Conservation (phyloP, 768 basidiomycete genomes). For the Tylopilus sp. region DNA sequence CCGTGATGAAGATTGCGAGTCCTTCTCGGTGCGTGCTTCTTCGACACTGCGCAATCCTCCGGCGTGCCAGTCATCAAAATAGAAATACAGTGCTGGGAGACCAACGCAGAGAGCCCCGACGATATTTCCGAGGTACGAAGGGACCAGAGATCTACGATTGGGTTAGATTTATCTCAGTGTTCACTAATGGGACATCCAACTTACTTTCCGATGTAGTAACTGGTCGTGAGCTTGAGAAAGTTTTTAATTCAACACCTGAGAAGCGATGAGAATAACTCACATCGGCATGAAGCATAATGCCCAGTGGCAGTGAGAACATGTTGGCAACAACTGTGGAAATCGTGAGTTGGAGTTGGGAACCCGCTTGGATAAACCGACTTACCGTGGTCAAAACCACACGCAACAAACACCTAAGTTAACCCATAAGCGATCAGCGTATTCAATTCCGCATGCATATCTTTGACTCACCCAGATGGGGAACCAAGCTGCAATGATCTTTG, state of each 20-base stretch:
- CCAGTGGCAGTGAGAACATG: slow-evolving; percentile 70
- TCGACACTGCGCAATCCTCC: slow-evolving; percentile 41
- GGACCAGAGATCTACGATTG: slow-evolving; percentile 53
- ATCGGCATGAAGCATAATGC: slow-evolving; percentile 67
- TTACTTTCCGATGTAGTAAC: slow-evolving; percentile 65
- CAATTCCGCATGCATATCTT: not conserved
- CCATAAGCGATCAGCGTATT: not conserved
- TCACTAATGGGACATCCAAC: slow-evolving; percentile 14
- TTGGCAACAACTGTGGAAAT: slow-evolving; percentile 56
- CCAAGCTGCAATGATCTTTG: slow-evolving; percentile 69
- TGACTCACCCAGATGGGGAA: slow-evolving; percentile 66
- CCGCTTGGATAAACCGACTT: slow-evolving; percentile 12
- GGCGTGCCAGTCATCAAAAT: slow-evolving; percentile 48
- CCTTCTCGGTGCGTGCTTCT: slow-evolving; percentile 24
- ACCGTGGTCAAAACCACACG: slow-evolving; percentile 72
- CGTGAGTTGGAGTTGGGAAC: not conserved
- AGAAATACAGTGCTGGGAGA: slow-evolving; percentile 62
- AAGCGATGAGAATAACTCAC: slow-evolving; percentile 37
- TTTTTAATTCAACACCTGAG: slow-evolving; percentile 1
- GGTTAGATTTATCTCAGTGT: not conserved
- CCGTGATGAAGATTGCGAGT: slow-evolving; percentile 8
- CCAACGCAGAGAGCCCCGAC: slow-evolving; percentile 64
- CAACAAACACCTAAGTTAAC: slow-evolving; percentile 56
- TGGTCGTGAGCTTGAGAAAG: slow-evolving; percentile 29
- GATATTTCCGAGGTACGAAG: slow-evolving; percentile 63